phyloP scores from a whole-genome alignment of 2,329 filamentous ascomycete species.

The Stachybotrys echinatus region DNA sequence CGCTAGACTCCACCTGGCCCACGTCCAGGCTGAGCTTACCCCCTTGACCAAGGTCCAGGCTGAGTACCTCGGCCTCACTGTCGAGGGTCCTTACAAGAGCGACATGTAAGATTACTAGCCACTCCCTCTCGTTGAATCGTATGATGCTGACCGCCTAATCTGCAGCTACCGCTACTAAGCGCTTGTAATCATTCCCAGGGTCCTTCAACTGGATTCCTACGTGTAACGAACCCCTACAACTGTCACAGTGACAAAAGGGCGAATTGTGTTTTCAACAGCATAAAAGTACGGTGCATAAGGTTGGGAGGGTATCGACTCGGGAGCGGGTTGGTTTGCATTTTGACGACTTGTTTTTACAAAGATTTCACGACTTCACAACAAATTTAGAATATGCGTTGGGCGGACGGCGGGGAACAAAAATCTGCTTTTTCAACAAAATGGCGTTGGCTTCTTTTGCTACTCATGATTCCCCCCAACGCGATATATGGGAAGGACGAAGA shows the following conservation, averaged over 20 bases:
- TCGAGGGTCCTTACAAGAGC: constrained; percentile 92
- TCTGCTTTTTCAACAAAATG: constrained; percentile 35
- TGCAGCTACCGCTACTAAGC: constrained; percentile 40
- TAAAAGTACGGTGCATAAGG: constrained; percentile 18
- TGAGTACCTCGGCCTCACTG: constrained; percentile 84
- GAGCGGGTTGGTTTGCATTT: constrained; percentile 5
- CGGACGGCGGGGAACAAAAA: constrained; percentile 26
- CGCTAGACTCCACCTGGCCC: constrained; percentile 83
- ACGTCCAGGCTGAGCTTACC: constrained; percentile 92
- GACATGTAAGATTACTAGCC: constrained; percentile 63
- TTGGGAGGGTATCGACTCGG: constrained; percentile 17
- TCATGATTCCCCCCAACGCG: constrained; percentile 27
- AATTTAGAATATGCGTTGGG: constrained; percentile 14
- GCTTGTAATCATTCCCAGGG: constrained; percentile 26
- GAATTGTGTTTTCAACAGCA: constrained; percentile 40
- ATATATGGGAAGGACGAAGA: constrained; percentile 12
- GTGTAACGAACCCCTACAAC: constrained; percentile 28
- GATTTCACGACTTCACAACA: constrained; percentile 12
- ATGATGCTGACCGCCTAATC: constrained; percentile 9
- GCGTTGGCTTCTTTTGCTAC: constrained; percentile 31
- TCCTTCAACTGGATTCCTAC: constrained; percentile 34
- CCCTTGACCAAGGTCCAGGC: constrained; percentile 81
- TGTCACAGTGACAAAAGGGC: constrained; percentile 24
- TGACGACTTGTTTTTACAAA: constrained; percentile 4
- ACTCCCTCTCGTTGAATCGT: neutral